Base-by-base conservation (phyloP, 179 eudicot genomes). In the Pouteria campechiana region DNA sequence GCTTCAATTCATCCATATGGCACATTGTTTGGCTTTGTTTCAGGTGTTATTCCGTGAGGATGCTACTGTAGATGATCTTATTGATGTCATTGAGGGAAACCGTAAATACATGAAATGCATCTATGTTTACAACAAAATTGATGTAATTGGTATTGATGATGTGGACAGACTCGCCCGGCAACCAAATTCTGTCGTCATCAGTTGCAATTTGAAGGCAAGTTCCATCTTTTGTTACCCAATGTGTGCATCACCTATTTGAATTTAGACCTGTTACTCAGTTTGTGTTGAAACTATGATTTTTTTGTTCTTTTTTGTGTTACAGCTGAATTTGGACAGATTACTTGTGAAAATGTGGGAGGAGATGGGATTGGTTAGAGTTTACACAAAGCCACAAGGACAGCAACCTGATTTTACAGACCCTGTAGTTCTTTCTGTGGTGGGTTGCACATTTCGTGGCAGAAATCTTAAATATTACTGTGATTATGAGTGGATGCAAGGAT, bases 381-480 rank as follows among this genome's bases (percentile, higher is more conserved):
- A 92, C 47, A 82, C 99, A 44, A 92, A 92, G 69, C 99, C 99
- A 19, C 99, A 92, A 53, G 99, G 99, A 34, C 99, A 92, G 68
- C 99, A 87, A 73, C 99, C 99, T 41, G 99, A 92, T 59, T 92
- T 92, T 51, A 21, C 69, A 13, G 99, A 92, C 38, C 99, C 99
- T 25, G 88, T 77, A 40, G 99, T 92, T 50, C 94, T 92, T 60
- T 92, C 99, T 31, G 63, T 67, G 67, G 99, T 92, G 72, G 47
- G 93, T 55, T 57, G 25, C 25, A 15, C 33, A 45, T 50, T 46
- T n/a, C n/a, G n/a, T n/a, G n/a, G n/a, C n/a, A n/a, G n/a, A n/a
- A n/a, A n/a, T n/a, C n/a, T n/a, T n/a, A n/a, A n/a, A n/a, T n/a
- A n/a, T n/a, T n/a, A n/a, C n/a, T n/a, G n/a, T n/a, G n/a, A n/a